These are phyloP conservation scores for Coemansia sp. DNA, from an alignment of 192 early-diverging fungal species.

Conservation along the genomic window DNA sequence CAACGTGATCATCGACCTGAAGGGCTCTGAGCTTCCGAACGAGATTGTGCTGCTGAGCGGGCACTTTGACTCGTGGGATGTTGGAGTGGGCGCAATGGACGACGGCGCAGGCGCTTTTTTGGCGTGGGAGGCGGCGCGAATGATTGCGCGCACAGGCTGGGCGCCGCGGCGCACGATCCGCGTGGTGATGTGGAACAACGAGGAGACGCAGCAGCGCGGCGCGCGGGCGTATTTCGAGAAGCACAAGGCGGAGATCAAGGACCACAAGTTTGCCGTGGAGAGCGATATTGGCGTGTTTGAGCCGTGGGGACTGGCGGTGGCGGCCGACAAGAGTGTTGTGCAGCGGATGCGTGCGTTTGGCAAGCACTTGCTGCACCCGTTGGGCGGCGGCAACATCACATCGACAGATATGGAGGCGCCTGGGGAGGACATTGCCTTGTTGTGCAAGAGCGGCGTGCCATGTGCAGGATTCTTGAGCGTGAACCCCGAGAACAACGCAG, in stretches of 20 bases:
- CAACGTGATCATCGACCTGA: slow-evolving; percentile 60
- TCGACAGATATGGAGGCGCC: slow-evolving; percentile 27
- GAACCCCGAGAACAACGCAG: slow-evolving; percentile 49
- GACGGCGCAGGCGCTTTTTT: slow-evolving; percentile 62
- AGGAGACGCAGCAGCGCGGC: slow-evolving; percentile 60
- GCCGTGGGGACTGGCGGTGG: slow-evolving; percentile 59
- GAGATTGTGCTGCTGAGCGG: slow-evolving; percentile 60
- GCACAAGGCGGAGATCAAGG: slow-evolving; percentile 38
- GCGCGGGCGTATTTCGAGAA: slow-evolving; percentile 55
- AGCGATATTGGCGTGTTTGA: slow-evolving; percentile 65
- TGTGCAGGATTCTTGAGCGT: slow-evolving; percentile 56
- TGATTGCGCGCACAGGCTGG: slow-evolving; percentile 37
- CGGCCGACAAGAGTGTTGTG: slow-evolving; percentile 27
- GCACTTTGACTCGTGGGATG: slow-evolving; percentile 60
- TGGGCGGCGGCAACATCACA: slow-evolving; percentile 49
- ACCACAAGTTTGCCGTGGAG: slow-evolving; percentile 59
- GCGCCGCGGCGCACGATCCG: slow-evolving; percentile 59
- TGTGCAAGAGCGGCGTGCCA: slow-evolving; percentile 59
- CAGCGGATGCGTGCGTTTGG: slow-evolving; percentile 39
- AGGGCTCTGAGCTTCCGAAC: slow-evolving; percentile 52
- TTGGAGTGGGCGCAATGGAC: slow-evolving; percentile 61
- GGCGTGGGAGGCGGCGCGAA: slow-evolving; percentile 49
- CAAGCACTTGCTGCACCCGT: slow-evolving; percentile 29
- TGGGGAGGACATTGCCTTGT: slow-evolving; percentile 56
- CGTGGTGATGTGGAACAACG: slow-evolving; percentile 63